These are phyloP conservation scores for Pleurozium schreberi DNA, from an alignment of 225 moss, liverwort and hornwort genomes.

Conservation along the genomic window DNA sequence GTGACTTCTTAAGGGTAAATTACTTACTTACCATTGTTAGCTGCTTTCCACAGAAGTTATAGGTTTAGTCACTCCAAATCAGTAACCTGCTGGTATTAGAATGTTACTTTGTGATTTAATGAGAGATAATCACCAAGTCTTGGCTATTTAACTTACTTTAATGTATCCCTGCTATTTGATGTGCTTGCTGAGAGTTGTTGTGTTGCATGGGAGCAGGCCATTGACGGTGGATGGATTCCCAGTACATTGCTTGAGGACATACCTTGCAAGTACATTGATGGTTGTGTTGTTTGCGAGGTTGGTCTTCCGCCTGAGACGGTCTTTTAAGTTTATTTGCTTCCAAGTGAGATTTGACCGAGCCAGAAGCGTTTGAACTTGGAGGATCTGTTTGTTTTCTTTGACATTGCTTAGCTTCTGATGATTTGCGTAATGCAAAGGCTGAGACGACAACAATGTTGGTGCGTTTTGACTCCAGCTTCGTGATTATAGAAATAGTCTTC, in stretches of 20 bases:
- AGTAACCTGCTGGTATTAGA: background rate
- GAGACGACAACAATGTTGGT: background rate
- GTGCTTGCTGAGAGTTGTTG: slow-evolving; percentile 4
- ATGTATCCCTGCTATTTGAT: slow-evolving; percentile 2
- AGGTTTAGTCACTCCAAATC: background rate
- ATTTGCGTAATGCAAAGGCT: background rate
- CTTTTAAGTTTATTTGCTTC: background rate
- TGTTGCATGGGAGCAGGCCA: slow-evolving; percentile 58
- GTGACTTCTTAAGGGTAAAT: slow-evolving; percentile 72
- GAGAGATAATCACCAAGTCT: background rate
- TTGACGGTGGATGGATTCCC: slow-evolving; percentile 94
- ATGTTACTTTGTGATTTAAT: background rate
- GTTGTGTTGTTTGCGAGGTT: slow-evolving; percentile 95
- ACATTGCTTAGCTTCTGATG: background rate
- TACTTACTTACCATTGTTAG: background rate
- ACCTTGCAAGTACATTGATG: slow-evolving; percentile 82
- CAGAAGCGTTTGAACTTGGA: background rate
- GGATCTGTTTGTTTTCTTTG: background rate
- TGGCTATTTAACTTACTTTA: background rate
- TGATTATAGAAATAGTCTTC: slow-evolving; percentile 73
- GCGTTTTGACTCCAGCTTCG: slow-evolving; percentile 56
- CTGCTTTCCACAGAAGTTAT: background rate
- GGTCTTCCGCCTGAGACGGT: background rate
- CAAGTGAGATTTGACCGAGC: background rate
- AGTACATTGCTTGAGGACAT: slow-evolving; percentile 85